These are phyloP conservation scores for Aspergillus quadricinctus DNA, from an alignment of 2,329 filamentous ascomycete species.

Conservation along the genomic window DNA sequence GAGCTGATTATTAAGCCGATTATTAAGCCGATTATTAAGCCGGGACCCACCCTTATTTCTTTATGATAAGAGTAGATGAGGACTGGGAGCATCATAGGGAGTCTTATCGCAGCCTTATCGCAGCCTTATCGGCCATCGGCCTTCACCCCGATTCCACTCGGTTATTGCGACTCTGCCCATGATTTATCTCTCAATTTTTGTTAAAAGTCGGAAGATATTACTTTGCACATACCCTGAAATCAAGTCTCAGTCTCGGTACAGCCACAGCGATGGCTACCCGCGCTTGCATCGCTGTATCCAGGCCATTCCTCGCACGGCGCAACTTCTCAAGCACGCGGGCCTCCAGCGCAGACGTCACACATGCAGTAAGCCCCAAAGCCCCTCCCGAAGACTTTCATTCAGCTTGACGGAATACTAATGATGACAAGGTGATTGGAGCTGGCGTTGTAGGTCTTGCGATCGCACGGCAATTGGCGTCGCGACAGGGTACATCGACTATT, in stretches of 20 bases:
- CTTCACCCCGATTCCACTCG: slow-evolving; percentile 1
- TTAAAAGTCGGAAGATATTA: neutral
- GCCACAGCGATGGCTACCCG: slow-evolving; percentile 13
- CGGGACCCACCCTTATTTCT: no score
- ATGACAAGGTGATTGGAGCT: slow-evolving; percentile 56
- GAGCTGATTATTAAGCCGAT: no score
- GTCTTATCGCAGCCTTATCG: neutral
- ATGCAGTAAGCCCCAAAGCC: slow-evolving; percentile 43
- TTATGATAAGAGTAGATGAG: no score
- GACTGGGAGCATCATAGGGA: neutral
- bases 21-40: no score
- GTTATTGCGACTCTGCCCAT: slow-evolving; percentile 1
- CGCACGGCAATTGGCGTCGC: slow-evolving; percentile 64
- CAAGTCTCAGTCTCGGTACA: neutral
- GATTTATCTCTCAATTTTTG: neutral
- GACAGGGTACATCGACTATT: slow-evolving; percentile 61
- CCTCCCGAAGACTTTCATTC: neutral
- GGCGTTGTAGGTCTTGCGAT: slow-evolving; percentile 77
- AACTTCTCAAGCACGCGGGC: slow-evolving; percentile 42
- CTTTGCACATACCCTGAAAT: neutral
- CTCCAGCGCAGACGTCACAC: slow-evolving; percentile 57
- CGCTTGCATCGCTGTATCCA: slow-evolving; percentile 7
- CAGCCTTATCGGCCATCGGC: neutral
- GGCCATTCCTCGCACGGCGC: slow-evolving; percentile 16
- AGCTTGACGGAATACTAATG: neutral